Conservation (phyloP, 225 moss, liverwort and hornwort genomes). For the Bryoerythrophyllum caledonicum region DNA sequence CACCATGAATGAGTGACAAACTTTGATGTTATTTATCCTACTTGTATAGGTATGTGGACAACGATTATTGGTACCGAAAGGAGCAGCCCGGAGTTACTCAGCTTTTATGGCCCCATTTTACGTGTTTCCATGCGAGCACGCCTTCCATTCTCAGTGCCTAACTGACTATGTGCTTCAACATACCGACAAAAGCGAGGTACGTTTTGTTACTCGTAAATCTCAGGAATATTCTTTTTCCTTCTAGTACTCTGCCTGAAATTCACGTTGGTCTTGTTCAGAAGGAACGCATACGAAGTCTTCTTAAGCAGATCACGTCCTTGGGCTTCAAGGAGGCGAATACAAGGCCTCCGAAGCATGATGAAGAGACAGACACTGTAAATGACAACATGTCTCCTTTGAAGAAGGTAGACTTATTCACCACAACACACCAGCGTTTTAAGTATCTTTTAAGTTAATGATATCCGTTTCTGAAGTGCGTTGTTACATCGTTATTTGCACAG, state of each 20-base stretch:
- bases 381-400: conserved; percentile 30
- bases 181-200: conserved; percentile 64
- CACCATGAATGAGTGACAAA: neutral
- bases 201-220: neutral
- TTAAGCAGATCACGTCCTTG: conserved; percentile 37
- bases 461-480: neutral
- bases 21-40: neutral
- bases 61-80: conserved; percentile 55
- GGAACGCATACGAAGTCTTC: conserved; percentile 39
- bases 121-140: conserved; percentile 87
- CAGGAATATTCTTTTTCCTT: neutral
- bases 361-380: conserved; percentile 16
- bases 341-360: conserved; percentile 23
- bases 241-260: neutral
- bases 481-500: conserved; percentile 31
- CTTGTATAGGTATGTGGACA: conserved; percentile 61
- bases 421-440: neutral
- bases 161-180: conserved; percentile 70
- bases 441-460: neutral
- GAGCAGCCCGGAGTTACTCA: conserved; percentile 44
- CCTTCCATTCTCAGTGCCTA: conserved; percentile 73
- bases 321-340: conserved; percentile 31
- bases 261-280: conserved; percentile 18
- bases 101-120: conserved; percentile 74
- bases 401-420: conserved; percentile 17